phyloP scores from a whole-genome alignment of 2,329 filamentous ascomycete genomes.

The Claviceps pazoutovae region DNA sequence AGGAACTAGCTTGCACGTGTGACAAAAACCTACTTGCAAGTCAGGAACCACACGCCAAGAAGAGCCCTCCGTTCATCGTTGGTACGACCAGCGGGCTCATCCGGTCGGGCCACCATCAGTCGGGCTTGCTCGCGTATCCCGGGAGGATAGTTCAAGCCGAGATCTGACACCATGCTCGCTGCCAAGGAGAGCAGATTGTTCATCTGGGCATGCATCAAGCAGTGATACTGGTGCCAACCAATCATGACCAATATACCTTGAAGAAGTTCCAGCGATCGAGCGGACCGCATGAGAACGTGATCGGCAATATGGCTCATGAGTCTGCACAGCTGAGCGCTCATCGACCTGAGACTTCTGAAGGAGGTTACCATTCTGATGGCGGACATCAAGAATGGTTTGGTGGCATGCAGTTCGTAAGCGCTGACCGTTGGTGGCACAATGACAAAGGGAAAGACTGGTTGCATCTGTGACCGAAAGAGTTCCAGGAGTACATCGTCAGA shows the following conservation, averaged over 20 bases:
- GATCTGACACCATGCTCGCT: constrained; percentile 30
- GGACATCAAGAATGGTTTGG: constrained; percentile 33
- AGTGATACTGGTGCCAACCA: constrained; percentile 41
- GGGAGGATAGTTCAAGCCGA: constrained; percentile 30
- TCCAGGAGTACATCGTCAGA: constrained; percentile 32
- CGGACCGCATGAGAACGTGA: constrained; percentile 33
- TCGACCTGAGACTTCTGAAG: constrained; percentile 30
- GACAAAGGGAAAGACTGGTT: constrained; percentile 33
- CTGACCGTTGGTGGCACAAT: constrained; percentile 23
- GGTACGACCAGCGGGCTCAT: constrained; percentile 24
- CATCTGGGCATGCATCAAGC: constrained; percentile 37
- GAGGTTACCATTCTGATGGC: constrained; percentile 37
- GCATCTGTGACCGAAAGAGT: constrained; percentile 29
- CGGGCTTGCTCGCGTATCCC: constrained; percentile 27
- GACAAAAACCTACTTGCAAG: constrained; percentile 29
- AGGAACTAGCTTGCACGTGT: neutral
- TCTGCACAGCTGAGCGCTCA: constrained; percentile 35
- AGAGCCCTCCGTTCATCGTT: constrained; percentile 39
- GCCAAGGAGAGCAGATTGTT: constrained; percentile 36
- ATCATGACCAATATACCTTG: constrained; percentile 34
- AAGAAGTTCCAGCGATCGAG: constrained; percentile 35
- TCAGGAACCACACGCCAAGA: constrained; percentile 40
- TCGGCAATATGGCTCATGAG: constrained; percentile 33
- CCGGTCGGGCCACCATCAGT: constrained; percentile 27
- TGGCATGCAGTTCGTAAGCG: constrained; percentile 22